Evolutionary conservation across 2,329 filamentous ascomycete genomes (phyloP), one percentile per base, ranked within the genome.

Genomic region (Knoxdaviesia proteae): DNA sequence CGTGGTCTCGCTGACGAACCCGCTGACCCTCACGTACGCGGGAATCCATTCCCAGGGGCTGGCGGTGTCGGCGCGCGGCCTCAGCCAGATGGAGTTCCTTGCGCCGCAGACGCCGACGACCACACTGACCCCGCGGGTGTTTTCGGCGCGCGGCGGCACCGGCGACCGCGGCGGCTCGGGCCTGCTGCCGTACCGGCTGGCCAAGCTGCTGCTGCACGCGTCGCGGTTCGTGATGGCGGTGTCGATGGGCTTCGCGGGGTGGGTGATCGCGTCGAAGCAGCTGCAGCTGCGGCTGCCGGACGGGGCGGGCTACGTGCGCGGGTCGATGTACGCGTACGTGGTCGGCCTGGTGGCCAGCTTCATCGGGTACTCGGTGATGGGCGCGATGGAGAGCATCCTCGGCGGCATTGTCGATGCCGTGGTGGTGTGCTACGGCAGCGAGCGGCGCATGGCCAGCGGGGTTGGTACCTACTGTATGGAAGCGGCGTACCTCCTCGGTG

Each of bases 371-470:
- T 86, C 84, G 5, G 78, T 96, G 1, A 65, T 98, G 41, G 84
- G 86, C 31, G 81, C 86, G 2, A 88, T 93, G 71, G 87, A 94
- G 56, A 82, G 84, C 9, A 80, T 93, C 11, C 62, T 94, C 30
- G 82, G 82, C 42, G 84, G 84, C 42, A 86, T 94, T 42, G 73
- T 94, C 5, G 86, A 94, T 58, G 86, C 81, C 3, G 77, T 84
- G 34, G 72, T 96, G 30, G 79, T 98, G 8, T 98, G 90, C 63
- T 96, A 93, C 72, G 86, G 83, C 31, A 94, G 84, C 53, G 90
- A 98, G 61, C 69, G 80, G 50, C 74, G 71, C 42, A 78, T 78
- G 60, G 70, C 67, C 44, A 71, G 71, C 47, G 74, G 72, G 20
- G 72, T 69, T 41, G 80, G 77, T 5, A 77, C 81, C 39, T 94